Percentiles rank a stretch among this genome's conserved stretches.
These are phyloP conservation scores for Eucalyptus shirleyi DNA, from an alignment of 345 rosid species.

Conservation along the genomic window DNA sequence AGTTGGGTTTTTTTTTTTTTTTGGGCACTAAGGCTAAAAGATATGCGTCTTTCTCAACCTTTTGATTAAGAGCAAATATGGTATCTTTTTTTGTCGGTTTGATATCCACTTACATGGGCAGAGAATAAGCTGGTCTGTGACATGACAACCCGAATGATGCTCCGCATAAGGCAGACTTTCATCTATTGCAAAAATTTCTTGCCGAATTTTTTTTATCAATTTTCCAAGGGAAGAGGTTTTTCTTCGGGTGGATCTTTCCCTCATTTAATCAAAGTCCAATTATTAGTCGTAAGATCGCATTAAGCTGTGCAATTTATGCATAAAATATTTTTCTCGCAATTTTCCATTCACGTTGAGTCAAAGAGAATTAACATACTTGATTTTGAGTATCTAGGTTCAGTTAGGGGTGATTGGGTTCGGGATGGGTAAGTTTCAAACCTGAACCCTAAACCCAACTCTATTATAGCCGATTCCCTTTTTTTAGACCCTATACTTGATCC, in stretches of 20 bases:
- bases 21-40: not conserved
- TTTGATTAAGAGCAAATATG: too few species aligned
- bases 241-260: not conserved
- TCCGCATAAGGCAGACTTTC: not conserved
- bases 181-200: not conserved
- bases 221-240: not conserved
- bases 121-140: not conserved
- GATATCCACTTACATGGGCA: not conserved
- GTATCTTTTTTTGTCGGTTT: not conserved
- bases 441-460: fast-evolving
- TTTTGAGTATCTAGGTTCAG: fast-evolving
- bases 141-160: not conserved
- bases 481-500: fast-evolving
- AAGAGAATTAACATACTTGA: too few species aligned
- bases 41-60: not conserved
- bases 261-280: not conserved
- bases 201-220: not conserved
- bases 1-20: not conserved
- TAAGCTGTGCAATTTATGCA: not conserved
- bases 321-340: not conserved
- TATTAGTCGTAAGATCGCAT: not conserved
- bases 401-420: fast-evolving
- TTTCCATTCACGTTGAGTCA: not conserved
- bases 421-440: fast-evolving
- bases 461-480: fast-evolving